These are phyloP conservation scores for Podospora tetraspora DNA, from an alignment of 495 filamentous ascomycete species.

Conservation along the genomic window DNA sequence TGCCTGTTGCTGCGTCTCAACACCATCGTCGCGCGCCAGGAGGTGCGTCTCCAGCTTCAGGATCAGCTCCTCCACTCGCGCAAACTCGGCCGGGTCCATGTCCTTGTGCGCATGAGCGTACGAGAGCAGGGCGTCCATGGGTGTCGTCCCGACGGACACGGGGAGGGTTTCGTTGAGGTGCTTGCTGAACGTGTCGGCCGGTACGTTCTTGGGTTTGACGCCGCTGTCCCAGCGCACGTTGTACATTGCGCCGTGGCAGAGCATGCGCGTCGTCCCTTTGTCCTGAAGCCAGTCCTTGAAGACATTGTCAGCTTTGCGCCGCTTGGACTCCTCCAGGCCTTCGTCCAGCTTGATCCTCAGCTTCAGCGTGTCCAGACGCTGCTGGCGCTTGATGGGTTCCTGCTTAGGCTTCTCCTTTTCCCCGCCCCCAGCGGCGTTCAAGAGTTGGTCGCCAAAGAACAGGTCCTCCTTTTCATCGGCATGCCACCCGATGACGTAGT, in stretches of 20 bases:
- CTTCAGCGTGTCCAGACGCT: no score
- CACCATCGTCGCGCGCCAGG: constrained; percentile 29
- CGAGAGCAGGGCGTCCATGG: constrained; percentile 41
- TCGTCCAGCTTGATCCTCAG: no score
- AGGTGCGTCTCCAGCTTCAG: constrained; percentile 26
- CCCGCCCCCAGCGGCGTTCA: no score
- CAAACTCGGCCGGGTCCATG: neutral
- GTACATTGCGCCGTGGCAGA: constrained; percentile 47
- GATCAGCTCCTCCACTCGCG: constrained; percentile 9
- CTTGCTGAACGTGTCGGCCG: constrained; percentile 22
- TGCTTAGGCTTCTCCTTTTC: no score
- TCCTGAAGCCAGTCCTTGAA: constrained; percentile 6
- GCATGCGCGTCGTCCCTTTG: neutral
- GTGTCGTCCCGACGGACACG: constrained; percentile 42
- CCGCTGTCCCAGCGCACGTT: constrained; percentile 35
- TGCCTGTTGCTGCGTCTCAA: constrained; percentile 32
- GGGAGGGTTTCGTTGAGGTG: neutral
- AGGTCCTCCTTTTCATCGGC: constrained; percentile 23
- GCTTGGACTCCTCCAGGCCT: no score
- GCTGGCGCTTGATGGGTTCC: no score
- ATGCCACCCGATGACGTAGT: constrained; percentile 53
- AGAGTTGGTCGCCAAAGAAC: no score
- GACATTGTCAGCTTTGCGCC: neutral
- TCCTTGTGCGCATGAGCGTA: constrained; percentile 26
- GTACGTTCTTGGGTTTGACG: constrained; percentile 23